Base-by-base conservation (phyloP, 371 early-diverging fungal species). In the Mucor mucedo region DNA sequence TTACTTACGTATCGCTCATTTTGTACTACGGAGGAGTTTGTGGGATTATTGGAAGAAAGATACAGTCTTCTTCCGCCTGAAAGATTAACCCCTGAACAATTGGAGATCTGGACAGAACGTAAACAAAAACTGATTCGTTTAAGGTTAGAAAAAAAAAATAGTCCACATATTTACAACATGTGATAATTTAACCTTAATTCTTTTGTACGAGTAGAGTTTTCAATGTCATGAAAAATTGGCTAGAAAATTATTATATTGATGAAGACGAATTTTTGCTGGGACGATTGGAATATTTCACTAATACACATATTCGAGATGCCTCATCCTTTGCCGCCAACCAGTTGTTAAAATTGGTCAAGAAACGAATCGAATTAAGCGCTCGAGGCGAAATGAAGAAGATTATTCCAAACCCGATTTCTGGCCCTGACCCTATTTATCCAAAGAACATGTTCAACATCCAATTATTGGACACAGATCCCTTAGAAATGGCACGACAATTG, bases 401-500 rank as follows among this genome's bases (percentile, higher is more conserved):
- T 72, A 80, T 91, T 0, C 85, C 77, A 13, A 91, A 88, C 39
- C 62, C 76, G 45, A 79, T 80, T 32, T 66, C 83, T 2, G 87
- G 90, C 6, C 90, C 92, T 13, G 70, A 78, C 32, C 87, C 93
- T 2, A 89, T 93, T 30, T 69, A 87, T 55, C 93, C 93, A 2
- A 85, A 85, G 47, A 84, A 82, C 52, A 70, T 90, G 52, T 80
- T 83, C 29, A 74, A 78, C 41, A 67, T 91, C 58, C 84, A 85
- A 58, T 79, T 97, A 33, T 53, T 87, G 53, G 97, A 97, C 41
- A 75, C 94, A 27, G 94, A 96, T 68, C 94, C 98, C 3, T 68
- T 94, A 16, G 98, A 98, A 73, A 69, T 97, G 53, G 96, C 97
- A 0, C 83, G 98, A 35, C 98, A 98, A 69, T 69, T 98, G 45